Conservation (phyloP, 2,329 filamentous ascomycete species). For the Penicillium sp. region DNA sequence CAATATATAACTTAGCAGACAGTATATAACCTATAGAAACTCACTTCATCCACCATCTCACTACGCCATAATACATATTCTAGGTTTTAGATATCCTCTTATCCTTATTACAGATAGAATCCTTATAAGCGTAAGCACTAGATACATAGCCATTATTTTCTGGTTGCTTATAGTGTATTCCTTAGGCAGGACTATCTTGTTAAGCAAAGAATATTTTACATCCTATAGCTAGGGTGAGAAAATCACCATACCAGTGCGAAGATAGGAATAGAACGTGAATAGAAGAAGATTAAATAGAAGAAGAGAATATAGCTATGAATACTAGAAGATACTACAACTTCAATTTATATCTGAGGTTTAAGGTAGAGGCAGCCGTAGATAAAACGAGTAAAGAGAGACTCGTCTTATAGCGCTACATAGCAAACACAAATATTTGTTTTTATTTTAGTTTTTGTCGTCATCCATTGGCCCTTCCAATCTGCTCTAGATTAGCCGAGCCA, state of each 20-base stretch:
- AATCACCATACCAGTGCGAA: neutral
- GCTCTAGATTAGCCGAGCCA: neutral
- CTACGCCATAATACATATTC: constrained; percentile 9
- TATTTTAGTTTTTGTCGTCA: neutral
- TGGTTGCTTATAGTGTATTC: constrained; percentile 6
- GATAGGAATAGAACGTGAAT: neutral
- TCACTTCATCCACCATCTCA: constrained; percentile 16
- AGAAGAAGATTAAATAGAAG: neutral
- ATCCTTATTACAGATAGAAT: constrained; percentile 15
- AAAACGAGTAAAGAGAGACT: neutral
- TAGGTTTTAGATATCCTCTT: constrained; percentile 22
- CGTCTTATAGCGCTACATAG: neutral
- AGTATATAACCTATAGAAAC: constrained; percentile 3
- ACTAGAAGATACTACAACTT: neutral
- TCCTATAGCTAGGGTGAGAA: constrained; percentile 12
- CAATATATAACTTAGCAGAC: neutral
- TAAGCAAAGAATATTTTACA: constrained; percentile 16
- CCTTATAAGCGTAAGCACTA: constrained; percentile 12
- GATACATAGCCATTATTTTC: constrained; percentile 20
- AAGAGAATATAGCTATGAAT: neutral
- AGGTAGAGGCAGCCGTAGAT: neutral
- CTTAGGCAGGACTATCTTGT: constrained; percentile 13
- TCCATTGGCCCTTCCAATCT: neutral
- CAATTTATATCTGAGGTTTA: constrained; percentile 11
- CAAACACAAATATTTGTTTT: neutral